A percentile compares a stretch with the other conserved stretches of the same genome.
These are phyloP conservation scores for Penicillium pulvis DNA, from an alignment of 495 filamentous ascomycete species.

Conservation along the genomic window DNA sequence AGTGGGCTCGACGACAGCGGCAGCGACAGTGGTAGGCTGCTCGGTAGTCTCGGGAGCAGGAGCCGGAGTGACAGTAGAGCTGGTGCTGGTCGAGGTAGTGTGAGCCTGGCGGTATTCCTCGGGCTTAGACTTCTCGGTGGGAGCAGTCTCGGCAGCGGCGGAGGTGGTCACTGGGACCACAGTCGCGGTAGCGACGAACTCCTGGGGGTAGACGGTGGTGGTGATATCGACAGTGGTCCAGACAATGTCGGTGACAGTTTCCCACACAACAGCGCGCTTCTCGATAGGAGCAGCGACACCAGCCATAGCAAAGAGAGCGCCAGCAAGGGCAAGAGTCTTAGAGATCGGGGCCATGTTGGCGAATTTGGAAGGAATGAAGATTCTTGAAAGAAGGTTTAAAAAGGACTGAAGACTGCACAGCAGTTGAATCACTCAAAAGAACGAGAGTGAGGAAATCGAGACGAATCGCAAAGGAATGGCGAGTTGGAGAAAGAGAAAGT, in stretches of 20 bases:
- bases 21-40: background rate
- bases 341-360: constrained; percentile 43
- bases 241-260: constrained; percentile 38
- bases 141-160: constrained; percentile 8
- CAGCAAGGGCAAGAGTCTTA: constrained; percentile 46
- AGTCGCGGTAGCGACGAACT: constrained; percentile 21
- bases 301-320: constrained; percentile 42
- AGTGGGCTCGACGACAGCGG: background rate
- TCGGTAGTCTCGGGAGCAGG: constrained; percentile 5
- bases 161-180: constrained; percentile 19
- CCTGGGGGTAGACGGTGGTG: constrained; percentile 39
- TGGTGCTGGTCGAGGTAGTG: constrained; percentile 11
- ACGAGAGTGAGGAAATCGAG: constrained; percentile 27
- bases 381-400: constrained; percentile 19
- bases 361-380: constrained; percentile 5
- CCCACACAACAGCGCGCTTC: constrained; percentile 42
- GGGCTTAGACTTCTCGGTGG: constrained; percentile 14
- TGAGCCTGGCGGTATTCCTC: background rate
- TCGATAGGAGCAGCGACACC: constrained; percentile 40
- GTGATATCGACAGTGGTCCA: constrained; percentile 48
- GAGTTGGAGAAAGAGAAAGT: constrained; percentile 6
- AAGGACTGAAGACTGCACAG: constrained; percentile 42
- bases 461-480: constrained; percentile 15
- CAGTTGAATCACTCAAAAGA: constrained; percentile 38
- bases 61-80: constrained; percentile 5